Evolutionary conservation across 2,329 filamentous ascomycete species (phyloP).

Genomic region (Venturia oleaginea): DNA sequence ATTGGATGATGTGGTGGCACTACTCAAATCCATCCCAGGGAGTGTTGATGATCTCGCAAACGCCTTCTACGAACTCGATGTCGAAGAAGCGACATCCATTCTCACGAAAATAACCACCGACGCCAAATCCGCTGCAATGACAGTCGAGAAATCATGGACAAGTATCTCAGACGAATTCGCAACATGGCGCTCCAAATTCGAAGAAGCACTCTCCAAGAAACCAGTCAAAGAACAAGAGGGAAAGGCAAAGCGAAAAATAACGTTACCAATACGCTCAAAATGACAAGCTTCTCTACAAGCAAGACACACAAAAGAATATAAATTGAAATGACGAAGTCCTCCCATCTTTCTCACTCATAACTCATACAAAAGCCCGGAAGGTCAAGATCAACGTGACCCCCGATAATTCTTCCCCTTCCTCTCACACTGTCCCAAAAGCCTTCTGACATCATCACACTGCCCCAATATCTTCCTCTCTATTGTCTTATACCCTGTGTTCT

Average conservation of each 20-base stretch:
- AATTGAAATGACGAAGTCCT: neutral
- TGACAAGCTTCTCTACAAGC: neutral
- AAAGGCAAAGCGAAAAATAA: neutral
- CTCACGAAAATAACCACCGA: conserved; percentile 53
- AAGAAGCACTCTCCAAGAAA: conserved; percentile 10
- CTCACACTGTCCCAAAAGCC: neutral
- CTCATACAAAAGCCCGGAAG: too few relatives aligned
- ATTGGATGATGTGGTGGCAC: conserved; percentile 47
- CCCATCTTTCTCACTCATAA: too few relatives aligned
- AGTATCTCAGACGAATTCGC: conserved; percentile 67
- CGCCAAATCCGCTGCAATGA: conserved; percentile 47
- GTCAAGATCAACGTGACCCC: neutral
- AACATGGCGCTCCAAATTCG: conserved; percentile 58
- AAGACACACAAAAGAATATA: neutral
- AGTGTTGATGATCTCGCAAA: conserved; percentile 61
- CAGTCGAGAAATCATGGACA: conserved; percentile 53
- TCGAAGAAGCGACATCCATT: conserved; percentile 46
- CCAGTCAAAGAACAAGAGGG: neutral
- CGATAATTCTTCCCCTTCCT: neutral
- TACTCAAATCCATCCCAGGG: conserved; percentile 54
- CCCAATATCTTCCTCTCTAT: neutral
- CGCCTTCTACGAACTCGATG: conserved; percentile 62
- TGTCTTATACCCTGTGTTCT: neutral
- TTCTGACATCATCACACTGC: neutral
- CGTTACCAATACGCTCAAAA: neutral